Conservation (phyloP, 2,329 filamentous ascomycete species). For the Xylariales sp. region DNA sequence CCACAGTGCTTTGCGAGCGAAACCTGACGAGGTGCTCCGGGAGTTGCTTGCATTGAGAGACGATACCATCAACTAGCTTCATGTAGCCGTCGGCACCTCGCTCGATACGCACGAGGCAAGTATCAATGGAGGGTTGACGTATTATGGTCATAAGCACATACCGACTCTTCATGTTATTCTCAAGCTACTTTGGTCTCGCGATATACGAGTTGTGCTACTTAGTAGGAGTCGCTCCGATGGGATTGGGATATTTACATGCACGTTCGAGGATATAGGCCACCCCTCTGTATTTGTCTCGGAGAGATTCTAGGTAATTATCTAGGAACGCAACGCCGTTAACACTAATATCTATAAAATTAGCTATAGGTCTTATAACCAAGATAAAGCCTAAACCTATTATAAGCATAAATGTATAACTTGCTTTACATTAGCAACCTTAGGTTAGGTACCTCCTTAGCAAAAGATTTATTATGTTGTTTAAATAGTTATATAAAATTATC, state of each 20-base stretch:
- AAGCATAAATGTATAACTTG: too few relatives aligned
- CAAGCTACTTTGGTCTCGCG: not conserved
- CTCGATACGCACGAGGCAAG: not conserved
- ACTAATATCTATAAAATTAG: too few relatives aligned
- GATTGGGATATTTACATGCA: too few relatives aligned
- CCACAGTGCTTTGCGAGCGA: conserved; percentile 82
- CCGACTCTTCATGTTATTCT: not conserved
- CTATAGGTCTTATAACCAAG: too few relatives aligned
- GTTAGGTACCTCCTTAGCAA: too few relatives aligned
- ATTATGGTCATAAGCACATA: not conserved
- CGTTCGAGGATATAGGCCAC: not conserved
- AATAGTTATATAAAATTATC: too few relatives aligned
- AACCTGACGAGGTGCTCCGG: conserved; percentile 79
- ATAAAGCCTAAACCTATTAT: too few relatives aligned
- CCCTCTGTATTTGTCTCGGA: not conserved
- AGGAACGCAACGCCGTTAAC: too few relatives aligned
- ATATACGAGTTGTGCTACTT: not conserved
- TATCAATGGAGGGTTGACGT: not conserved
- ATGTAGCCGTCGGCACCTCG: not conserved
- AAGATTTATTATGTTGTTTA: too few relatives aligned
- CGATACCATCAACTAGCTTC: conserved; percentile 64
- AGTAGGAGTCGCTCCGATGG: not conserved
- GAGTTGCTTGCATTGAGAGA: conserved; percentile 83
- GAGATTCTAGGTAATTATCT: too few relatives aligned
- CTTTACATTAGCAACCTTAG: too few relatives aligned